These are phyloP conservation scores for Magnusiomyces clavatus DNA, from an alignment of 1,139 yeast species.

Conservation along the genomic window DNA sequence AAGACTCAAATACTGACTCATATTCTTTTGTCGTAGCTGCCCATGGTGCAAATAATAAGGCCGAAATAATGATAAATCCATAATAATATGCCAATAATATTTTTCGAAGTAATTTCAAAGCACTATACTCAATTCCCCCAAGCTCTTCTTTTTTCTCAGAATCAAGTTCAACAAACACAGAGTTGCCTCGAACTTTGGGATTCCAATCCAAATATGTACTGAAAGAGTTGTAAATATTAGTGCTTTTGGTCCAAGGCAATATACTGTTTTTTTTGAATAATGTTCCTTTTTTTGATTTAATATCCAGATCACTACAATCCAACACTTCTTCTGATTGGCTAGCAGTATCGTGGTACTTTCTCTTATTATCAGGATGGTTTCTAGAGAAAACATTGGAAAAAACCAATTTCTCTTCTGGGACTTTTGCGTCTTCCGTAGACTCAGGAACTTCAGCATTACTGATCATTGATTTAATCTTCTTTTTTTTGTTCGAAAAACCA, in stretches of 20 bases:
- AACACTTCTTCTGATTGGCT: too few species aligned
- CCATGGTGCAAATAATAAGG: constrained; percentile 60
- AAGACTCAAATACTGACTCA: constrained; percentile 35
- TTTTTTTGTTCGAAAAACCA: too few species aligned
- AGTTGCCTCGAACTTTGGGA: constrained; percentile 89
- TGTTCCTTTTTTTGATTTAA: too few species aligned
- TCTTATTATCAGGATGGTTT: neutral
- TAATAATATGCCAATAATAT: constrained; percentile 60
- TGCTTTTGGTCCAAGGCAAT: too few species aligned
- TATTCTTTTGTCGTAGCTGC: constrained; percentile 41
- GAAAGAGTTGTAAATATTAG: constrained; percentile 18
- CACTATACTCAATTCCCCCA: constrained; percentile 94
- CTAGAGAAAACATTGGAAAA: constrained; percentile 1
- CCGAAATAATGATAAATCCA: constrained; percentile 61
- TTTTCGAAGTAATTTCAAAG: constrained; percentile 65
- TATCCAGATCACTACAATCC: too few species aligned
- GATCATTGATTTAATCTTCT: too few species aligned
- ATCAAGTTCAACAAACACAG: constrained; percentile 75
- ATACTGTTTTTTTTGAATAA: too few species aligned
- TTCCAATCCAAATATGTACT: constrained; percentile 70
- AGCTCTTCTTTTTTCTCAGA: constrained; percentile 84
- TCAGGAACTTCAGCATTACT: too few species aligned
- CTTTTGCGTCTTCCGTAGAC: too few species aligned
- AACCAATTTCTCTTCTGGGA: too few species aligned
- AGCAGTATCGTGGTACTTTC: neutral